Conservation (phyloP, 306 rosid genomes). For the Vigna trinervia region DNA sequence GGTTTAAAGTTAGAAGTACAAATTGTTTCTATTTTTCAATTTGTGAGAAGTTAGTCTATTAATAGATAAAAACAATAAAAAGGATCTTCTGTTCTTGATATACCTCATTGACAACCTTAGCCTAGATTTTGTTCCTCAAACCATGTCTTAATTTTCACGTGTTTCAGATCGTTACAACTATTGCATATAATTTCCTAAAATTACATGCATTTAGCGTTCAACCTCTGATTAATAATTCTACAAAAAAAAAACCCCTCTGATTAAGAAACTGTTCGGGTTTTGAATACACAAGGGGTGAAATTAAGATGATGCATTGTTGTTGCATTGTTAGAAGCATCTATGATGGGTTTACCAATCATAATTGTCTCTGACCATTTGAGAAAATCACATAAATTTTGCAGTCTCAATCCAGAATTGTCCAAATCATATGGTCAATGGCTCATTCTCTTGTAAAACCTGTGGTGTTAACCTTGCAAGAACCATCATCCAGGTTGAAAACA, state of each 20-base stretch:
- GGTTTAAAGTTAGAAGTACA: conserved; percentile 36
- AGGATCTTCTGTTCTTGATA: conserved; percentile 38
- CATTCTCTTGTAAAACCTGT: conserved; percentile 36
- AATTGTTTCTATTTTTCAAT: conserved; percentile 38
- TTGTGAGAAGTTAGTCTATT: conserved; percentile 42
- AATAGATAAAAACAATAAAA: conserved; percentile 43
- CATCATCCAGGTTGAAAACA: conserved; percentile 38
- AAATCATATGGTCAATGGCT: conserved; percentile 43
- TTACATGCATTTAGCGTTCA: conserved; percentile 4
- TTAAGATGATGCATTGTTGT: conserved; percentile 30
- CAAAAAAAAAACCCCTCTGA: not conserved
- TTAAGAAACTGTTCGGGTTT: conserved; percentile 25
- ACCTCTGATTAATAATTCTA: not conserved
- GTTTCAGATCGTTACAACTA: conserved; percentile 22
- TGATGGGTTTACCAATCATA: conserved; percentile 29
- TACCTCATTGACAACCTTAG: conserved; percentile 48
- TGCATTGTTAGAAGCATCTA: conserved; percentile 34
- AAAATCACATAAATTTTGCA: conserved; percentile 35
- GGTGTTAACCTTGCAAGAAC: conserved; percentile 40
- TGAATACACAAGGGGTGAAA: not conserved
- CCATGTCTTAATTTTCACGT: conserved; percentile 28
- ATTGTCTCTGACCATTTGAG: conserved; percentile 15
- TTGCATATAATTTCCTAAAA: conserved; percentile 29
- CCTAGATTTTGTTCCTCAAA: conserved; percentile 37
- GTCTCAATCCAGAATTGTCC: conserved; percentile 11